These are phyloP conservation scores for Lasiosphaeria hispida DNA, from an alignment of 495 filamentous ascomycete species.

Conservation along the genomic window DNA sequence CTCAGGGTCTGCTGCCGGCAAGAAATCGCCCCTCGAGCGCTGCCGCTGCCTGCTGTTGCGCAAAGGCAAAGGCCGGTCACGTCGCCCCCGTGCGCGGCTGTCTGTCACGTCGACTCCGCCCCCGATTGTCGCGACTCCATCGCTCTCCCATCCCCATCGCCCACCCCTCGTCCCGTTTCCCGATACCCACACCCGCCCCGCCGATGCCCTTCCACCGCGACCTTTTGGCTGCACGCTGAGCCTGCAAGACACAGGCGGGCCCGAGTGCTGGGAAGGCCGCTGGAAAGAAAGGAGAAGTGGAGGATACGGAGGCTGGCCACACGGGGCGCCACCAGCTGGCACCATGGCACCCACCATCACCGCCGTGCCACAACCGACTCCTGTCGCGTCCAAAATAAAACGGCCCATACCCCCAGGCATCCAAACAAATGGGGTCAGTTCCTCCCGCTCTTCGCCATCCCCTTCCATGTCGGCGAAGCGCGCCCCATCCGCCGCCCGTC, in stretches of 20 bases:
- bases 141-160: neutral
- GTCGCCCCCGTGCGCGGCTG: neutral
- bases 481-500: constrained; percentile 42
- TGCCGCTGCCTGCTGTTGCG: neutral
- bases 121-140: neutral
- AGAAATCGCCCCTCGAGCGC: neutral
- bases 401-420: constrained; percentile 67
- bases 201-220: constrained; percentile 7
- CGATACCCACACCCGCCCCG: neutral
- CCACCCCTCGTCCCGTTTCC: neutral
- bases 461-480: constrained; percentile 64
- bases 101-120: neutral
- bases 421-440: constrained; percentile 65
- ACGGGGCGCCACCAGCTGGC: constrained; percentile 13
- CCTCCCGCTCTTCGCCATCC: constrained; percentile 64
- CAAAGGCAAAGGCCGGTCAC: neutral
- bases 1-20: neutral
- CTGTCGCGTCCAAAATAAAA: constrained; percentile 65
- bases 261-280: neutral
- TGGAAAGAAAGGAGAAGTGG: no score
- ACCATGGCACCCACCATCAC: constrained; percentile 48
- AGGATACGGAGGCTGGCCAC: constrained; percentile 1
- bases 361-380: constrained; percentile 45
- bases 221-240: constrained; percentile 2
- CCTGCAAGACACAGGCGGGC: neutral